phyloP scores from a whole-genome alignment of 1,284 basidiomycete species.

The Puccinia polysora region DNA sequence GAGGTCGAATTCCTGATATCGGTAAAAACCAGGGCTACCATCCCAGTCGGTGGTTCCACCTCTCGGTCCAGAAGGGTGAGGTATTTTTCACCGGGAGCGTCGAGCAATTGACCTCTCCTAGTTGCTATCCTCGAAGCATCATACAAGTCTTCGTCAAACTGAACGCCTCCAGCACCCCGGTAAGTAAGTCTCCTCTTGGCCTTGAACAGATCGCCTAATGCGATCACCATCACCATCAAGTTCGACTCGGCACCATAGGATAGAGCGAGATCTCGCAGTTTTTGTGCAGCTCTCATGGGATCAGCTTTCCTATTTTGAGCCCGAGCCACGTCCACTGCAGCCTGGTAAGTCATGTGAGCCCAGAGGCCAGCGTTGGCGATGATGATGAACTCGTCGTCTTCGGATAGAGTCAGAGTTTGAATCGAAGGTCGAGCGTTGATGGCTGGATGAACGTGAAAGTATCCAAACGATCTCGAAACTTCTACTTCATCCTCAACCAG shows the following conservation, averaged over 20 bases:
- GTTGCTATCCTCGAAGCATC: conserved; percentile 47
- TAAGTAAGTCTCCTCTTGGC: conserved; percentile 51
- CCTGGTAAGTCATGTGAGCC: conserved; percentile 91
- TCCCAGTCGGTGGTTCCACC: conserved; percentile 79
- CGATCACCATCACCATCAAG: conserved; percentile 97
- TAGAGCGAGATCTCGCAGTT: conserved; percentile 91
- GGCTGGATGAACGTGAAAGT: conserved; percentile 83
- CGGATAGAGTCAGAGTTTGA: conserved; percentile 65
- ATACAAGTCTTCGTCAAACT: conserved; percentile 47
- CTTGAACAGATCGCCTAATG: conserved; percentile 72
- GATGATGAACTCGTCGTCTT: conserved; percentile 93
- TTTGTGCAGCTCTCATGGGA: conserved; percentile 96
- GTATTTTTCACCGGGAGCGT: conserved; percentile 52
- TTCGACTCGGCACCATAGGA: conserved; percentile 91
- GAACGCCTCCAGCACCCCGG: conserved; percentile 55
- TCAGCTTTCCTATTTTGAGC: conserved; percentile 66
- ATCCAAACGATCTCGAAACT: conserved; percentile 87
- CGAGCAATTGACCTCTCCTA: conserved; percentile 49
- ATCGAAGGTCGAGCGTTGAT: conserved; percentile 86
- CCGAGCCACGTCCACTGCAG: conserved; percentile 92
- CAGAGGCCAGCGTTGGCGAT: conserved; percentile 88
- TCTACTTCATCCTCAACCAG: conserved; percentile 88
- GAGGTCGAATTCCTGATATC: conserved; percentile 97
- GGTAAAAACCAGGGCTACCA: conserved; percentile 92
- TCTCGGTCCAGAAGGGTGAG: conserved; percentile 68